Percentiles rank a stretch among this genome's conserved stretches.
phyloP scores from a whole-genome alignment of 768 basidiomycete species.

The Tricholoma terreum region DNA sequence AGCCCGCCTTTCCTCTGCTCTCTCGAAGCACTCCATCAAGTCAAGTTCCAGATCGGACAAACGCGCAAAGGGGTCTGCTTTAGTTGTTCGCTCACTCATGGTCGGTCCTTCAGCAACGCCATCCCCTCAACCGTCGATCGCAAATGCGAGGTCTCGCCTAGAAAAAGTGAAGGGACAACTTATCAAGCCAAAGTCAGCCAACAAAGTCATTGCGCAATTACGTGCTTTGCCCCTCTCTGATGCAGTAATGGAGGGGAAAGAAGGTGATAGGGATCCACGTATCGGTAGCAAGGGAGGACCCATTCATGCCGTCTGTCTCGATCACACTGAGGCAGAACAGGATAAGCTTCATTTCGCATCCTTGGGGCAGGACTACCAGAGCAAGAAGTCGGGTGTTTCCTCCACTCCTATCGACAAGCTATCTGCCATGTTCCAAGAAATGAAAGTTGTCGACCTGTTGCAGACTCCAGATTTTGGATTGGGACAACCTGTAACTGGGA shows the following conservation, averaged over 20 bases:
- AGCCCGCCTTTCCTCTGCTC: slow-evolving; percentile 29
- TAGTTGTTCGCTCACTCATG: slow-evolving; percentile 64
- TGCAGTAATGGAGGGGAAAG: slow-evolving; percentile 17
- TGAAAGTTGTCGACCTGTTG: slow-evolving; percentile 62
- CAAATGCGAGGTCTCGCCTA: slow-evolving; percentile 49
- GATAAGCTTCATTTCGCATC: slow-evolving; percentile 57
- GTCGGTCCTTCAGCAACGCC: slow-evolving; percentile 44
- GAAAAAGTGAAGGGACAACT: slow-evolving; percentile 68
- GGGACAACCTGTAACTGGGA: slow-evolving; percentile 66
- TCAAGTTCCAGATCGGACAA: slow-evolving; percentile 46
- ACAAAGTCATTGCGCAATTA: slow-evolving; percentile 70
- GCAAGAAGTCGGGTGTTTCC: slow-evolving; percentile 33
- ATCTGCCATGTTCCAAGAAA: slow-evolving; percentile 48
- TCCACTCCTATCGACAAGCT: slow-evolving; percentile 51
- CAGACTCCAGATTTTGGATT: slow-evolving; percentile 63
- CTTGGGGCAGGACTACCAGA: slow-evolving; percentile 26
- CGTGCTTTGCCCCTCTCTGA: slow-evolving; percentile 54
- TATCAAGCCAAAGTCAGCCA: slow-evolving; percentile 61
- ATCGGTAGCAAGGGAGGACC: slow-evolving; percentile 33
- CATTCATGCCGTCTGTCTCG: slow-evolving; percentile 78
- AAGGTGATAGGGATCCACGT: slow-evolving; percentile 10
- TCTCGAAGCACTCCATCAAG: slow-evolving; percentile 31
- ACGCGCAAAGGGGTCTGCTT: slow-evolving; percentile 61
- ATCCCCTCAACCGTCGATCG: slow-evolving; percentile 37
- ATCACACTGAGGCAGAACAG: slow-evolving; percentile 58